Evolutionary conservation across 2,329 filamentous ascomycete genomes (phyloP).

Genomic region (Colletotrichum caudatum): DNA sequence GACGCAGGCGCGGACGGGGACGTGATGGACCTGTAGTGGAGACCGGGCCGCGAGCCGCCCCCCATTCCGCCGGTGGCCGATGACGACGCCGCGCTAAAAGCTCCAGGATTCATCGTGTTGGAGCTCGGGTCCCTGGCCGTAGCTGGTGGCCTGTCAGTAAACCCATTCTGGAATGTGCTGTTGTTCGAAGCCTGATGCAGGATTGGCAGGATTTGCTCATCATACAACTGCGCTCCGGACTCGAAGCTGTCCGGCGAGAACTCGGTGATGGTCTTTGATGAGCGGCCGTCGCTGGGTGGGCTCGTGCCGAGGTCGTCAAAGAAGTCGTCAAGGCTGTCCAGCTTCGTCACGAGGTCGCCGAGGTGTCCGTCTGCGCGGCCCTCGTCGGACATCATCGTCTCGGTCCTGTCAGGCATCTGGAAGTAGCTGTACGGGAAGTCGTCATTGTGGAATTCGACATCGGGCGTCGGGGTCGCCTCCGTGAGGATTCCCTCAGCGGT

Average conservation of each 20-base stretch:
- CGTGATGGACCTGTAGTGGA: constrained; percentile 87
- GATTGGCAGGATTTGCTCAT: constrained; percentile 92
- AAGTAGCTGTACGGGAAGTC: constrained; percentile 89
- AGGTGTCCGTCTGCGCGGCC: constrained; percentile 78
- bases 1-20: constrained; percentile 75
- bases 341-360: constrained; percentile 83
- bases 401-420: constrained; percentile 77
- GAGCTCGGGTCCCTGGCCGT: constrained; percentile 70
- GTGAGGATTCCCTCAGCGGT: constrained; percentile 69
- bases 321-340: constrained; percentile 85
- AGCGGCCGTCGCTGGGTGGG: constrained; percentile 70
- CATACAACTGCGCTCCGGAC: constrained; percentile 85
- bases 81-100: constrained; percentile 61
- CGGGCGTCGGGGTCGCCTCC: constrained; percentile 78
- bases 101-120: constrained; percentile 73
- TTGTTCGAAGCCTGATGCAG: constrained; percentile 86
- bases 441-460: constrained; percentile 92
- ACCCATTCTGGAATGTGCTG: constrained; percentile 87
- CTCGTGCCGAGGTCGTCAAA: constrained; percentile 76
- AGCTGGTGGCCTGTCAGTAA: constrained; percentile 77
- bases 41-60: constrained; percentile 65
- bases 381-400: constrained; percentile 94
- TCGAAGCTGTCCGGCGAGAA: constrained; percentile 76
- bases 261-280: constrained; percentile 73
- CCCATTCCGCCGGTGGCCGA: constrained; percentile 42